phyloP scores from a whole-genome alignment of 495 filamentous ascomycete species.

The Aspergillus nidulans region DNA sequence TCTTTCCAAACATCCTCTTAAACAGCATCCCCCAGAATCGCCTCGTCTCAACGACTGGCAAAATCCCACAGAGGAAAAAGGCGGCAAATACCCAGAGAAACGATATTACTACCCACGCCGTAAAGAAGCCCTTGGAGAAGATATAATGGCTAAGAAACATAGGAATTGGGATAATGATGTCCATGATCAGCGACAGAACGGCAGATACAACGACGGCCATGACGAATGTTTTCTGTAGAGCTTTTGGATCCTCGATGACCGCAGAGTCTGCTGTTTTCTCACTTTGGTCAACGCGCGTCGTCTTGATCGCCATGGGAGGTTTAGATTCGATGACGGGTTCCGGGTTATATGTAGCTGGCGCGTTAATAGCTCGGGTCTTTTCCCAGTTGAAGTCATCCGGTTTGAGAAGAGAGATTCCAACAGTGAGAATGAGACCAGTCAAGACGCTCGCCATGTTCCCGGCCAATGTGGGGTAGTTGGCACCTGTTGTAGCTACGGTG shows the following conservation, averaged over 20 bases:
- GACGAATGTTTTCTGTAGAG: not conserved
- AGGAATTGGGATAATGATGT: constrained; percentile 39
- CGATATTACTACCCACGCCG: constrained; percentile 40
- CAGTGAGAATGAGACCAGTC: constrained; percentile 28
- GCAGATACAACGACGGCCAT: not conserved
- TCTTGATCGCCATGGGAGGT: not conserved
- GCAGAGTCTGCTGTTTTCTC: not conserved
- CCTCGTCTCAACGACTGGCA: constrained; percentile 28
- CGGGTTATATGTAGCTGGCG: not conserved
- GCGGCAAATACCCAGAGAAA: constrained; percentile 43
- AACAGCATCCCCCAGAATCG: not conserved
- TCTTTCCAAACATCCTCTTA: not conserved
- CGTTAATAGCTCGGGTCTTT: constrained; percentile 26
- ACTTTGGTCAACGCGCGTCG: not conserved
- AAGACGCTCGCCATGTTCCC: constrained; percentile 36
- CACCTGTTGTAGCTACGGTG: constrained; percentile 30
- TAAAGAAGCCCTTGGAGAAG: constrained; percentile 34
- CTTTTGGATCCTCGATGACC: not conserved
- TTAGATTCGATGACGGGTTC: not conserved
- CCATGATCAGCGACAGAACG: not conserved
- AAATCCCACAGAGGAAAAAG: constrained; percentile 39
- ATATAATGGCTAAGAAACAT: constrained; percentile 37
- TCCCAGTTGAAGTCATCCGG: constrained; percentile 16
- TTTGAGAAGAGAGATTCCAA: not conserved
- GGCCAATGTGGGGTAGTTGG: constrained; percentile 35